Base-by-base conservation (phyloP, 768 basidiomycete genomes). In the Lentinula lateritia region DNA sequence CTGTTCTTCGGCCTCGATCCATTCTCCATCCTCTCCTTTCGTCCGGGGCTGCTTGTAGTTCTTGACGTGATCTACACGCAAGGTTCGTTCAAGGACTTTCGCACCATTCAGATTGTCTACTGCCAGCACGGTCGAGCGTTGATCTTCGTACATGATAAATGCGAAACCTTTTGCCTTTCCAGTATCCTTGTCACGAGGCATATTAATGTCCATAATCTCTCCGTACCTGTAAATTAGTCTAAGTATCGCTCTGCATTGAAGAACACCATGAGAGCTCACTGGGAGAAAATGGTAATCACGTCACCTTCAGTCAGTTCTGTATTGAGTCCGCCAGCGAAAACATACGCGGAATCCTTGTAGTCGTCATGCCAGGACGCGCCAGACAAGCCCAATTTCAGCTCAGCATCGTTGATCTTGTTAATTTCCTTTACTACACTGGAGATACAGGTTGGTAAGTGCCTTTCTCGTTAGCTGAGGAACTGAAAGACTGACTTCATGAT, bases 81-180 rank as follows among this genome's bases (percentile, higher is more conserved):
- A 77, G 2, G 87, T 96, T 66, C 88, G 81, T 15, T 90, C 93
- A 36, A 97, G 77, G 45, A 98, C 89, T 58, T 86, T 85, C 52
- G 95, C 92, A 45, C 97, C 97, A 69, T 97, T 98, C 74, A 99
- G 86, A 77, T 99, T 99, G 77, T 99, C 97, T 64, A 99, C 96
- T 8, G 97, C 97, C 53, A 99, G 81, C 55, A 98, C 73, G 6
- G 97, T 99, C 62, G 93, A 96, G 52, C 93, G 85, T 75, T 99
- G 97, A 73, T 99, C 95, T 75, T 96, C 94, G 73, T 98, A 99
- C 97, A 98, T 98, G 64, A 98, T 79, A 78, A 98, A 99, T 8
- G 85, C 95, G 71, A 98, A 99, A 2, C 97, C 97, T 69, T 78
- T 87, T 0, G 89, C 80, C 70, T 96, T 95, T 28, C 94, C 93